phyloP scores from a whole-genome alignment of 305 asterid species.

The Withania somnifera region DNA sequence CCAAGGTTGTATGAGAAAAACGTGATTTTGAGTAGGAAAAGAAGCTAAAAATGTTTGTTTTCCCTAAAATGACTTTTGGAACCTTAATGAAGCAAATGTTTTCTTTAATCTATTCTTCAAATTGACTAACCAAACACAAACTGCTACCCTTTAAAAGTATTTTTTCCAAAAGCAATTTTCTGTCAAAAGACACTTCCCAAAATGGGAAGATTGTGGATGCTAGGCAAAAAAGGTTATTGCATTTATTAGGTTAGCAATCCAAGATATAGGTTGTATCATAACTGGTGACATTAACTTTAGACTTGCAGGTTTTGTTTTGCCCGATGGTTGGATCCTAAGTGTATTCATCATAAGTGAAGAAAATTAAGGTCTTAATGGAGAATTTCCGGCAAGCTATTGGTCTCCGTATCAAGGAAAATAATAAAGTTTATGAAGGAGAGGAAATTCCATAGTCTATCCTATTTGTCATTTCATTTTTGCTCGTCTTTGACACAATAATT shows the following conservation, averaged over 20 bases:
- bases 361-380: constrained; percentile 96
- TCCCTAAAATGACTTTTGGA: no score
- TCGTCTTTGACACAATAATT: background rate
- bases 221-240: no score
- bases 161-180: no score
- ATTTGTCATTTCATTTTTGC: background rate
- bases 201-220: no score
- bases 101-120: no score
- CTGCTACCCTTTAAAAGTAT: no score
- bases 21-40: no score
- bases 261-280: background rate
- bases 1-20: no score
- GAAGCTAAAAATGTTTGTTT: no score
- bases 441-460: constrained; percentile 21
- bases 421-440: constrained; percentile 99
- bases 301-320: constrained; percentile 77
- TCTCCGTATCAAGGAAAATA: constrained; percentile 86
- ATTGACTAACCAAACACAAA: no score
- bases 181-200: no score
- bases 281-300: background rate
- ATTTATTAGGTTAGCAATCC: background rate
- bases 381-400: constrained; percentile 93
- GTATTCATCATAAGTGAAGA: constrained; percentile 94
- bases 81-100: no score
- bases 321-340: constrained; percentile 99